Base-by-base conservation (phyloP, 2,329 filamentous ascomycete genomes). In the Aurifilum marmelostoma region DNA sequence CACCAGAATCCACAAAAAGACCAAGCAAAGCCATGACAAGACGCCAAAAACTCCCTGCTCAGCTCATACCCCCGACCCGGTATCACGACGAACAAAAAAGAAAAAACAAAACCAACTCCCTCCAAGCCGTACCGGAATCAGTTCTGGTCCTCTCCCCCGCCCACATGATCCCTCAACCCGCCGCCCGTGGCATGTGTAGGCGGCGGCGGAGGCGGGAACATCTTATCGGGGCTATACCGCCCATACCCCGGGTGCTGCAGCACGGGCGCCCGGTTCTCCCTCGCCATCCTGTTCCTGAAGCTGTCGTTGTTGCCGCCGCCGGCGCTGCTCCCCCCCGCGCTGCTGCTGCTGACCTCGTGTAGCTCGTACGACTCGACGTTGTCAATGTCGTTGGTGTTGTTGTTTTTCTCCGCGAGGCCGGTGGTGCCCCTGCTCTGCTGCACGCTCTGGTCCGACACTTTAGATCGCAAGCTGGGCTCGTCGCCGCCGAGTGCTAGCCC, bases 181-280 rank as follows among this genome's bases (percentile, higher is more conserved):
- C 71, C 67, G 34, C 72, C 65, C 52, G 50, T 63, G n/a, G 63
- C 29, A 32, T 69, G 69, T 7, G 50, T 41, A 12, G 64, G 69
- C 43, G 67, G 54, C 27, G 68, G 68, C 56, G 67, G 66, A 39
- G 66, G 69, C n/a, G 67, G 69, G n/a, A 66, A 54, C 3, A 59
- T 43, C 54, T 63, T 69, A 1, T 75, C 75, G 9, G 72, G 69
- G 32, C 74, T 72, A 34, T 79, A 75, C 69, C 83, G 78, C 21
- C 83, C 82, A 60, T 83, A 81, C 0, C 83, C 84, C 0, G 84
- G 84, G 64, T 85, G 84, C 32, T 78, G 78, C 54, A 86, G 74
- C 32, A 82, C 75, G 0, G 84, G 83, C 3, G 83, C 77, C 63
- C 81, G 71, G 70, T 64, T 75, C 61, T 63, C 69, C 65, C 71